Conservation (phyloP, 768 basidiomycete species). For the Cystofilobasidium macerans region DNA sequence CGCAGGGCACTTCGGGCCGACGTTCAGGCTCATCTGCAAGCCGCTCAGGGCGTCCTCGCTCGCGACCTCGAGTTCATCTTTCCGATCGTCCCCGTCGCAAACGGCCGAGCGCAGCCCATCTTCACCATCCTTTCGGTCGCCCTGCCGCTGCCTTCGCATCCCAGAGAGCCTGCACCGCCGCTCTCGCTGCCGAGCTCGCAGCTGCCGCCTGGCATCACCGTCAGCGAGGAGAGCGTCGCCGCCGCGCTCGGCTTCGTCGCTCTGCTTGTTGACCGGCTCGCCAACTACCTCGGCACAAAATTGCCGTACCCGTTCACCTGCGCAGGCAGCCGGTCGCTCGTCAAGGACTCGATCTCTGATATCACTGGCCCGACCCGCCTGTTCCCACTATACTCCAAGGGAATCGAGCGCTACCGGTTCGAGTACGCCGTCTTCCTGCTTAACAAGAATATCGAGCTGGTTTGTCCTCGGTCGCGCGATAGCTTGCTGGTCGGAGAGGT, state of each 20-base stretch:
- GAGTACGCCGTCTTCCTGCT: slow-evolving; percentile 94
- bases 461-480: slow-evolving; percentile 36
- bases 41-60: neutral
- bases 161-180: slow-evolving; percentile 75
- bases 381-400: slow-evolving; percentile 91
- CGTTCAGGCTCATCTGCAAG: slow-evolving; percentile 4
- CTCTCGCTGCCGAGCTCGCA: slow-evolving; percentile 54
- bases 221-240: slow-evolving; percentile 76
- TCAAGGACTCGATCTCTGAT: slow-evolving; percentile 81
- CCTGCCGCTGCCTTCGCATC: slow-evolving; percentile 69
- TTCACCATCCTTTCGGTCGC: slow-evolving; percentile 78
- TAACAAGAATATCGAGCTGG: slow-evolving; percentile 96
- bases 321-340: slow-evolving; percentile 78
- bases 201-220: slow-evolving; percentile 39
- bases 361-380: slow-evolving; percentile 84
- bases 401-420: slow-evolving; percentile 91
- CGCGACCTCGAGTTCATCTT: slow-evolving; percentile 56
- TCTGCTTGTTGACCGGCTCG: slow-evolving; percentile 70
- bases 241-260: slow-evolving; percentile 85
- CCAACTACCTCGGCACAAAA: slow-evolving; percentile 53
- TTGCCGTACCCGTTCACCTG: slow-evolving; percentile 83
- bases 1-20: neutral
- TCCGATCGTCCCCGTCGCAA: slow-evolving; percentile 65
- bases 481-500: neutral
- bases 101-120: slow-evolving; percentile 60